Conservation (phyloP, 2,329 filamentous ascomycete species). For the Drechslera avenae region DNA sequence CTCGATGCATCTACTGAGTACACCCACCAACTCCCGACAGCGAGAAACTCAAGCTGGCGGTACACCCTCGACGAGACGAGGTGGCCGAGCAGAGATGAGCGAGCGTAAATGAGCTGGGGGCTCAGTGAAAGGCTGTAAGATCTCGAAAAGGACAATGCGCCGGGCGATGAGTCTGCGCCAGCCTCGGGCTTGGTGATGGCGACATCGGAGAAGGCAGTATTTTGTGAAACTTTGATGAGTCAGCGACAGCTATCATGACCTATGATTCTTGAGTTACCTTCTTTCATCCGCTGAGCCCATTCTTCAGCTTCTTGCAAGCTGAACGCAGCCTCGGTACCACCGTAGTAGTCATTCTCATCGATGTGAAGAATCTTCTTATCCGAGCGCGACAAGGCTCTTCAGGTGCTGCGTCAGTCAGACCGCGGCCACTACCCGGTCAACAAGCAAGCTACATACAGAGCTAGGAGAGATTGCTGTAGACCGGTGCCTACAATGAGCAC, state of each 20-base stretch:
- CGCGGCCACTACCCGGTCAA: slow-evolving; percentile 41
- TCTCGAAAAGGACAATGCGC: slow-evolving; percentile 66
- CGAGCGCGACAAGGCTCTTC: slow-evolving; percentile 88
- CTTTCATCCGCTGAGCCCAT: slow-evolving; percentile 64
- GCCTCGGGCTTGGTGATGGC: slow-evolving; percentile 39
- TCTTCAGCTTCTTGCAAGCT: slow-evolving; percentile 79
- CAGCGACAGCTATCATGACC: slow-evolving; percentile 3
- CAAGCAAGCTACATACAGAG: slow-evolving; percentile 53
- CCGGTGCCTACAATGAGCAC: slow-evolving; percentile 60
- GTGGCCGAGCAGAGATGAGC: slow-evolving; percentile 75
- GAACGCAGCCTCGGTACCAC: slow-evolving; percentile 81
- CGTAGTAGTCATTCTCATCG: slow-evolving; percentile 87
- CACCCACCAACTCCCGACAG: slow-evolving; percentile 91
- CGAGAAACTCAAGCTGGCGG: slow-evolving; percentile 88
- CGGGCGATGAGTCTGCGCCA: slow-evolving; percentile 24
- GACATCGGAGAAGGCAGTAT: slow-evolving; percentile 38
- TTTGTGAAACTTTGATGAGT: slow-evolving; percentile 17
- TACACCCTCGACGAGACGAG: slow-evolving; percentile 90
- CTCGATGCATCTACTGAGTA: slow-evolving; percentile 51
- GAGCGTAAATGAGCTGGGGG: slow-evolving; percentile 84
- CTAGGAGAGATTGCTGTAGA: slow-evolving; percentile 58
- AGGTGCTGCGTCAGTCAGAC: slow-evolving; percentile 73
- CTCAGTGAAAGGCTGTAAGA: slow-evolving; percentile 83
- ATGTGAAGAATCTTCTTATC: slow-evolving; percentile 90
- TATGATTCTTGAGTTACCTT: slow-evolving; percentile 32